These are phyloP conservation scores for Liriodendron chinense DNA, from an alignment of 164 flowering plant species.

Conservation along the genomic window DNA sequence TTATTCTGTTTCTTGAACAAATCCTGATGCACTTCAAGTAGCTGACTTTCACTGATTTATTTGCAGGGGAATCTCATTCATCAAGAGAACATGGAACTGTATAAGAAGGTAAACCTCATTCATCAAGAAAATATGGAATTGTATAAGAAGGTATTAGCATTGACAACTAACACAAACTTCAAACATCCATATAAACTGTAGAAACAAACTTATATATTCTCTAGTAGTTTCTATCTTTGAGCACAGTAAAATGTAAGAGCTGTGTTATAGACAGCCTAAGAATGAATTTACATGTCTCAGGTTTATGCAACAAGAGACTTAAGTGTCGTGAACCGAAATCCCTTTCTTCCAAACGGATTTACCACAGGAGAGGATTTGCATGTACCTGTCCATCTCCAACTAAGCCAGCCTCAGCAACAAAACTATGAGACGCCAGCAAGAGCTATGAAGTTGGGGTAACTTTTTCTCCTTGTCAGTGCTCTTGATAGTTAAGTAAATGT, in stretches of 20 bases:
- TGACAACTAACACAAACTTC: background rate
- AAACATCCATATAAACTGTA: background rate
- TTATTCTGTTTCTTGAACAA: background rate
- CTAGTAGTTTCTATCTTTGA: background rate
- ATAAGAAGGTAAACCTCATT: conserved; percentile 67
- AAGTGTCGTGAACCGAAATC: conserved; percentile 37
- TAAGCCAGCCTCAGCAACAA: conserved; percentile 68
- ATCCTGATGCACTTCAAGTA: conserved; percentile 1
- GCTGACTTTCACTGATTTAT: conserved; percentile 19
- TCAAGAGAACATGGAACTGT: conserved; percentile 72
- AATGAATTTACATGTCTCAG: conserved; percentile 25
- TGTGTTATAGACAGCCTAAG: conserved; percentile 1
- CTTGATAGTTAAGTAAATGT: background rate
- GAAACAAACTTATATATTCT: background rate
- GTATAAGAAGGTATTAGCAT: conserved; percentile 18
- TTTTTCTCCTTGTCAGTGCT: background rate
- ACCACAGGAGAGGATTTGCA: conserved; percentile 39
- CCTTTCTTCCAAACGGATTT: conserved; percentile 29
- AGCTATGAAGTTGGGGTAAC: conserved; percentile 54
- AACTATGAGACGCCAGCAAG: conserved; percentile 37
- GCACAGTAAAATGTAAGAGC: background rate
- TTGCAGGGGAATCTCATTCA: conserved; percentile 74
- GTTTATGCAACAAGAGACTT: conserved; percentile 52
- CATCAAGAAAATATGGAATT: conserved; percentile 60
- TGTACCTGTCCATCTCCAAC: conserved; percentile 64